These are phyloP conservation scores for Caryopteris hybrid DNA, from an alignment of 305 asterid species.

Conservation along the genomic window DNA sequence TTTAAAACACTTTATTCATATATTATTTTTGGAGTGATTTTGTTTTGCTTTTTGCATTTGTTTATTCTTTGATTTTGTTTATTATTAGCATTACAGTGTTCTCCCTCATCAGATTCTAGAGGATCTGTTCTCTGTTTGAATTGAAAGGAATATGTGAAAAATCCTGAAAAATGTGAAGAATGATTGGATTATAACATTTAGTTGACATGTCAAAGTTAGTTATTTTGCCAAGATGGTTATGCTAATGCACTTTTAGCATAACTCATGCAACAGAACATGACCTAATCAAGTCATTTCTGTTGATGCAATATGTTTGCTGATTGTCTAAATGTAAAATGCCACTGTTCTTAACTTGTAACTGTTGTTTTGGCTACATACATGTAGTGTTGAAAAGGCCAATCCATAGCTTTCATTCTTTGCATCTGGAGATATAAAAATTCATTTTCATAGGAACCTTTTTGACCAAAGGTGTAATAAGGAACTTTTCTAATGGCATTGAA, in stretches of 20 bases:
- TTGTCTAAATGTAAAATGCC: slow-evolving; percentile 11
- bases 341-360: neutral
- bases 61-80: neutral
- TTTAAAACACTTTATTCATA: neutral
- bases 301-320: neutral
- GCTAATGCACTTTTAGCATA: neutral
- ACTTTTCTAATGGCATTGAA: neutral
- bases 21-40: too few relatives aligned
- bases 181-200: neutral
- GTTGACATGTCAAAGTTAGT: neutral
- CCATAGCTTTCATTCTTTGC: neutral
- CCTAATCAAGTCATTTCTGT: neutral
- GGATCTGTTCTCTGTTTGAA: neutral
- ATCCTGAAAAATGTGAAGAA: neutral
- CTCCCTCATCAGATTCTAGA: neutral
- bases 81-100: neutral
- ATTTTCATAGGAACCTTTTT: slow-evolving; percentile 2
- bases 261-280: neutral
- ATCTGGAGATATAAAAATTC: neutral
- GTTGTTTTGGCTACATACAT: slow-evolving; percentile 1
- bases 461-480: neutral
- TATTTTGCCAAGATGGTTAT: neutral
- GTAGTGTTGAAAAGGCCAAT: neutral
- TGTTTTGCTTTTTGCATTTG: too few relatives aligned
- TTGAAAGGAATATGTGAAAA: neutral